These are phyloP conservation scores for Pontederia paniculata DNA, from an alignment of 176 grass and related monocot species.

Conservation along the genomic window DNA sequence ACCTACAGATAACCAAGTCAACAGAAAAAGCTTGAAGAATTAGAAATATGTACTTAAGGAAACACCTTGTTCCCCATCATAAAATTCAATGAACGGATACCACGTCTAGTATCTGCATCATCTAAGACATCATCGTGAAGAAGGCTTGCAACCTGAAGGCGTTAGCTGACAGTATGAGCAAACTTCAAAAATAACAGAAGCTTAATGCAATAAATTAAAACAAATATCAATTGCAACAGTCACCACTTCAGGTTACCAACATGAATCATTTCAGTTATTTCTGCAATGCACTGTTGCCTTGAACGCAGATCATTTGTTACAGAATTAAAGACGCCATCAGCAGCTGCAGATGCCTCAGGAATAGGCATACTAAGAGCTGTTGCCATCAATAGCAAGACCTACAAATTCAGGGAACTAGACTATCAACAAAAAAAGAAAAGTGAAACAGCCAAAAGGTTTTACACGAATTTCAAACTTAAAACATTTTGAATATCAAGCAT, in stretches of 20 bases:
- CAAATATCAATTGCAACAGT: background rate
- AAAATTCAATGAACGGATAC: slow-evolving; percentile 78
- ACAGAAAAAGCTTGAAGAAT: background rate
- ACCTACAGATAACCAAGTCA: background rate
- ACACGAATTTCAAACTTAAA: background rate
- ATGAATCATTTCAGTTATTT: slow-evolving; percentile 99
- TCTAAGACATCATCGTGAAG: slow-evolving; percentile 97
- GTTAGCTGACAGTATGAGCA: background rate
- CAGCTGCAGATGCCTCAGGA: slow-evolving; percentile 15
- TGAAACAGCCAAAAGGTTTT: background rate
- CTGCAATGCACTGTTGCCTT: slow-evolving; percentile 66
- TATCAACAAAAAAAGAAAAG: slow-evolving; percentile 9
- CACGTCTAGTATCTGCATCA: slow-evolving; percentile 94
- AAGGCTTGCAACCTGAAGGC: slow-evolving; percentile 75
- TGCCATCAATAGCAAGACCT: slow-evolving; percentile 93
- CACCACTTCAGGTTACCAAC: slow-evolving; percentile 27
- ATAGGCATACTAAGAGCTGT: slow-evolving; percentile 79
- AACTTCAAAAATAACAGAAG: background rate
- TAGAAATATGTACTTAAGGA: background rate
- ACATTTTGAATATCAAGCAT: no score
- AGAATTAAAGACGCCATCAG: background rate
- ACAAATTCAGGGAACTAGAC: slow-evolving; percentile 1
- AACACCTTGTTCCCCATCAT: slow-evolving; percentile 96
- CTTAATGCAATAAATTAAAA: background rate
- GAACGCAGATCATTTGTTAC: slow-evolving; percentile 39